Evolutionary conservation across 2,329 filamentous ascomycete species (phyloP), one percentile per base, ranked within the genome.

Genomic region (Scedosporium dehoogii): DNA sequence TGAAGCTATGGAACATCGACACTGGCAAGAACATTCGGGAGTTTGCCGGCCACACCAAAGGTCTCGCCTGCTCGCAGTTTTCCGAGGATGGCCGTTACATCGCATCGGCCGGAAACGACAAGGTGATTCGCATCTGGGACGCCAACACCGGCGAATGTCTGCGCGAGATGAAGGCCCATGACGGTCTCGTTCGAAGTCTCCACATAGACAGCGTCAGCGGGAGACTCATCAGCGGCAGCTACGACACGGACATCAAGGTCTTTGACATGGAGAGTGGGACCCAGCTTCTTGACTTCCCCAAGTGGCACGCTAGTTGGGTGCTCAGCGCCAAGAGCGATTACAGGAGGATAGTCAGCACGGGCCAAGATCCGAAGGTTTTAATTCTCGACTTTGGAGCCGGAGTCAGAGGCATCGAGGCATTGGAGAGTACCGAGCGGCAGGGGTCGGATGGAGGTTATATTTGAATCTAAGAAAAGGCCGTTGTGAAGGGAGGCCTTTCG

Each of bases 301-400:
- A 90, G 67, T 97, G 92, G 92, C 96, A 96, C 63, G 88, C 89
- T 10, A 96, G 91, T 75, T 99, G 94, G 94, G 96, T 99, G 70
- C 78, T 99, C 64, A 92, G 91, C 66, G 94, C 94, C 60, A 97
- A 97, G 81, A 92, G 90, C 66, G 93, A 99, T 72, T 97, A 97
- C 74, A 83, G 93, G 64, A 86, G 94, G 65, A 94, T 99, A 66
- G 90, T 99, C 65, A 94, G 91, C 69, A 96, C 93, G 0, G 94
- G 92, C 59, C 94, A 99, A 74, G 92, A 97, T 70, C 90, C 92
- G 41, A 88, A 96, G 71, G 92, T 96, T 60, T 77, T 97, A 63
- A 89, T 99, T 64, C 88, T 97, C 81, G 94, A 99, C 76, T 99
- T 97, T 77, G 94, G 85, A 33, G 79, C 80, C 18, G 80, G 78